Percentiles rank a stretch among this genome's conserved stretches.
Conservation (phyloP, 2,329 filamentous ascomycete genomes). For the Chalara sp. region DNA sequence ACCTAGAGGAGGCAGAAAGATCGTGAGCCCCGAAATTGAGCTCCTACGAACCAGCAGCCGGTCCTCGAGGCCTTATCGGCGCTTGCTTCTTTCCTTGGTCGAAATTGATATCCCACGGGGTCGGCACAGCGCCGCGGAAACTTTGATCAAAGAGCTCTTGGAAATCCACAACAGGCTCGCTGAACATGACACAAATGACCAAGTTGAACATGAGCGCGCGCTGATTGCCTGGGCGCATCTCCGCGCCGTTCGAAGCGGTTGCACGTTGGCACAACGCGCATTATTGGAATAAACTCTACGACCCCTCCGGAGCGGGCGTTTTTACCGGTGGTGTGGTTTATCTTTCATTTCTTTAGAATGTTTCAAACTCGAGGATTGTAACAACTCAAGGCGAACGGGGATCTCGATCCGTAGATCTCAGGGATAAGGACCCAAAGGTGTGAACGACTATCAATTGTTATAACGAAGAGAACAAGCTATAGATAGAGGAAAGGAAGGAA, state of each 20-base stretch:
- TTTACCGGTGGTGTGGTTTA: slow-evolving; percentile 8
- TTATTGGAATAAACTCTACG: slow-evolving; percentile 6
- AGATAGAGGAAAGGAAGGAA: too few relatives aligned
- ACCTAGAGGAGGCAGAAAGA: slow-evolving; percentile 6
- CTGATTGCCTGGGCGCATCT: slow-evolving; percentile 10
- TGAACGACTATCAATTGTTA: too few relatives aligned
- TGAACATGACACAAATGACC: slow-evolving; percentile 7
- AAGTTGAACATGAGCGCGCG: slow-evolving; percentile 4
- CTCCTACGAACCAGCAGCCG: slow-evolving; percentile 3
- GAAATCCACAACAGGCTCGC: slow-evolving; percentile 2
- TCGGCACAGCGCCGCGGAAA: slow-evolving; percentile 4
- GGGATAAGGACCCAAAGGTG: too few relatives aligned
- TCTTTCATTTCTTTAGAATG: slow-evolving; percentile 7
- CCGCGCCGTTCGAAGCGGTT: slow-evolving; percentile 4
- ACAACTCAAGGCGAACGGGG: too few relatives aligned
- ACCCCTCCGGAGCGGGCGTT: slow-evolving; percentile 4
- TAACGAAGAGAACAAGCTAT: too few relatives aligned
- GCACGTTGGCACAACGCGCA: slow-evolving; percentile 6
- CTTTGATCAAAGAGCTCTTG: slow-evolving; percentile 7
- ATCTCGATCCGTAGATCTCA: too few relatives aligned
- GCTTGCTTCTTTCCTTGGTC: slow-evolving; percentile 6
- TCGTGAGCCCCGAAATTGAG: slow-evolving; percentile 4
- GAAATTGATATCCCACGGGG: slow-evolving; percentile 5
- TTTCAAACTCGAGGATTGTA: slow-evolving; percentile 12
- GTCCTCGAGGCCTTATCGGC: slow-evolving; percentile 1